Conservation (phyloP, 306 rosid species). For the Trifolium repens region DNA sequence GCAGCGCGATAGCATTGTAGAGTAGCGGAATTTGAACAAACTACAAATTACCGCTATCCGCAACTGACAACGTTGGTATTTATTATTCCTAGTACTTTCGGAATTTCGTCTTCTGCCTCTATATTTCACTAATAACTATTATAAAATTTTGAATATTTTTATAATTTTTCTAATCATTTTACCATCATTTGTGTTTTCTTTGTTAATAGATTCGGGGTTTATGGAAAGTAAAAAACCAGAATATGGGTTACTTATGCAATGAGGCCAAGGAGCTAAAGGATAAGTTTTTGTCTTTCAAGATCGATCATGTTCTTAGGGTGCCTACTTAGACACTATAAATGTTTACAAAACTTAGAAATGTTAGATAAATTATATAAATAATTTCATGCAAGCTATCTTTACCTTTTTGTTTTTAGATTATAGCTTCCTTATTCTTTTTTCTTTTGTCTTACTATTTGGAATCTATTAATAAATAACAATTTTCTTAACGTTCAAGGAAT, state of each 20-base stretch:
- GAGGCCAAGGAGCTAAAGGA: conserved; percentile 64
- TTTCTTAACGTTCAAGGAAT: conserved; percentile 58
- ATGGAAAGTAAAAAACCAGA: conserved; percentile 71
- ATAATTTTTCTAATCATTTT: conserved; percentile 19
- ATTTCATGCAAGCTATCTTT: neutral
- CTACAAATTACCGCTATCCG: neutral
- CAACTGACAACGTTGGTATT: neutral
- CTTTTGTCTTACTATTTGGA: too few species aligned
- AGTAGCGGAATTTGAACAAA: neutral
- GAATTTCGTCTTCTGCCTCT: neutral
- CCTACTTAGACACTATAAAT: neutral
- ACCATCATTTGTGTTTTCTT: conserved; percentile 15
- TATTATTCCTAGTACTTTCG: neutral
- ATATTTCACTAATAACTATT: neutral
- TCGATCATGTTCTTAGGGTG: conserved; percentile 71
- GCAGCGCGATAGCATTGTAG: neutral
- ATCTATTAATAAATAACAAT: conserved; percentile 18
- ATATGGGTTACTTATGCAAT: conserved; percentile 67
- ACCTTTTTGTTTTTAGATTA: neutral
- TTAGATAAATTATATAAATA: neutral
- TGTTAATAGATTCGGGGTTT: conserved; percentile 67
- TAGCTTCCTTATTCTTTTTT: neutral
- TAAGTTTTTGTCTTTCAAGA: conserved; percentile 69
- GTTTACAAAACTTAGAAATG: neutral
- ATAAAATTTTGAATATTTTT: neutral